phyloP scores from a whole-genome alignment of 129 eudicot species.

The Chrysanthemum seticuspe region DNA sequence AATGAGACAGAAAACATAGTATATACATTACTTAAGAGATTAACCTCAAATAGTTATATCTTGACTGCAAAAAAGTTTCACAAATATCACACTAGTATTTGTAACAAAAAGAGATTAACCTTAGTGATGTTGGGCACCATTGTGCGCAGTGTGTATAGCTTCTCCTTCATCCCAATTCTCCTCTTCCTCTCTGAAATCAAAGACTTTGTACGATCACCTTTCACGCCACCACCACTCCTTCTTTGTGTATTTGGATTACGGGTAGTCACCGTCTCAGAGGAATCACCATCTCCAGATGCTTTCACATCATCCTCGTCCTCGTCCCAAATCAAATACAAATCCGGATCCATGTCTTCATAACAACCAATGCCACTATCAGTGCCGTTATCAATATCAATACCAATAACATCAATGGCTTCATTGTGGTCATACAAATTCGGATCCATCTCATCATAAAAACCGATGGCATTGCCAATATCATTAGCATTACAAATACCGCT shows the following conservation, averaged over 20 bases:
- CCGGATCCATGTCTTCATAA: constrained; percentile 25
- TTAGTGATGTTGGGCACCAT: constrained; percentile 83
- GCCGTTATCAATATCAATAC: no score
- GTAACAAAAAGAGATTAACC: constrained; percentile 25
- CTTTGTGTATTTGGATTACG: constrained; percentile 20
- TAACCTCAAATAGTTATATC: no score
- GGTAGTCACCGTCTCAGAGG: constrained; percentile 35
- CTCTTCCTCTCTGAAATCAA: constrained; percentile 54
- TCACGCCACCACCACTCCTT: constrained; percentile 22
- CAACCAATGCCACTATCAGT: neutral
- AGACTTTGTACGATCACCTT: constrained; percentile 45
- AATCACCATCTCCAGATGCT: constrained; percentile 31
- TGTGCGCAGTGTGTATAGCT: constrained; percentile 65
- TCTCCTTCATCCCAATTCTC: constrained; percentile 79
- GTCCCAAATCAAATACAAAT: constrained; percentile 1
- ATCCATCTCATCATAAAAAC: no score
- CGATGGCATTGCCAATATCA: no score
- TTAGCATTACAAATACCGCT: no score
- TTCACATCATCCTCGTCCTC: constrained; percentile 15
- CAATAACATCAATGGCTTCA: neutral
- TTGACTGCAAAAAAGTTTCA: no score
- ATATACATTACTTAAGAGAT: no score
- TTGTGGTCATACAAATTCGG: constrained; percentile 15
- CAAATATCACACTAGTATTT: no score
- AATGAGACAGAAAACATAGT: no score